Base-by-base conservation (phyloP, 495 filamentous ascomycete genomes). In the Aspergillus haitiensis region DNA sequence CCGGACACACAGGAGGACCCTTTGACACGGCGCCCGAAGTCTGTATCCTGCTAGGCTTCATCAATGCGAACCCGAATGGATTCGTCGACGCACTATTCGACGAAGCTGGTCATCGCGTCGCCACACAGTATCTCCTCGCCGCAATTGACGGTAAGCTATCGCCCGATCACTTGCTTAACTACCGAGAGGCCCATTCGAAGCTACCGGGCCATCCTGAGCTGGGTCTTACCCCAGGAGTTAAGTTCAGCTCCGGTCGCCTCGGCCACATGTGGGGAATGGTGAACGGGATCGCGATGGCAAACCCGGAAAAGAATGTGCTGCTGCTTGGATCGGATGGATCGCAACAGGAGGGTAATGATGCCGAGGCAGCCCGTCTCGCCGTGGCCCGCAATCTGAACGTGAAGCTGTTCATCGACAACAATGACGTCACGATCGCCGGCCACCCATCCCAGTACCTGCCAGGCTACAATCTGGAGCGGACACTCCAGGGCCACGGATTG, bases 181-280 rank as follows among this genome's bases (percentile, higher is more conserved):
- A 76, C 61, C 73, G 73, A 34, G 72, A 74, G 32, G 73, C 73
- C 50, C 44, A 75, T 55, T 75, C 73, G 7, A 73, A 75, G 58
- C 70, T 76, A 7, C 73, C 73, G 33, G 73, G 73, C 31, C 73
- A 76, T 61, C 73, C 73, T 4, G 73, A 76, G 59, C 68, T 76
- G 4, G 73, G 73, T 12, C 61, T 76, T 3, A 76, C 73, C 0
- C 73, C 73, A 0, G 73, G 73, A 12, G 42, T 76, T 13, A 76
- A 76, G 61, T 76, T 75, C 55, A 75, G 72, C 54, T 75, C 72
- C 37, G 73, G 73, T 37, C 72, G 73, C 31, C 69, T 76, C 0
- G 73, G 73, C 15, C 73, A 76, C 58, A 76, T 76, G 73, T 76
- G 73, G 73, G 69, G 61, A 9, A 70, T 76, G 70, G 72, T 72